phyloP scores from a whole-genome alignment of 2,329 filamentous ascomycete genomes.

The Macrophomina phaseolina region DNA sequence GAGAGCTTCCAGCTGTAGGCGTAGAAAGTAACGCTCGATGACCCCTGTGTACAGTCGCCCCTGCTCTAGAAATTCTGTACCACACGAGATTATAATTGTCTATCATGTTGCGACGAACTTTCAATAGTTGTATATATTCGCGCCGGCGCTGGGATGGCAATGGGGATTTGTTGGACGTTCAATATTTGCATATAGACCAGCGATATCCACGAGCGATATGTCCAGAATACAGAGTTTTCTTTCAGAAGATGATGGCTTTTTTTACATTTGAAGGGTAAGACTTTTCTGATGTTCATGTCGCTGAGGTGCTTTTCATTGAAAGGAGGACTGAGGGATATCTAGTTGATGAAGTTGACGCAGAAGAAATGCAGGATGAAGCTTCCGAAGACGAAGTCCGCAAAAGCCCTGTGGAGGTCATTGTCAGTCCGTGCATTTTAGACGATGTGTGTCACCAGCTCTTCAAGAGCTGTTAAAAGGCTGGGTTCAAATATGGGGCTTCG shows the following conservation, averaged over 20 bases:
- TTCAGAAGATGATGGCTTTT: not conserved
- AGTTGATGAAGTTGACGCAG: constrained; percentile 99
- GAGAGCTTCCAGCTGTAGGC: constrained; percentile 59
- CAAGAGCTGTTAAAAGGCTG: too few species aligned
- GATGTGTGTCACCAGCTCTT: not conserved
- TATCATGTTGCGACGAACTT: not conserved
- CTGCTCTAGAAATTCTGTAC: not conserved
- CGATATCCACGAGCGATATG: constrained; percentile 15
- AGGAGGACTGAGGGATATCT: constrained; percentile 39
- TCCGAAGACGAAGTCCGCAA: constrained; percentile 94
- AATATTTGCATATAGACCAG: constrained; percentile 15
- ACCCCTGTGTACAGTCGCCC: not conserved
- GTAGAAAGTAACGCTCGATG: not conserved
- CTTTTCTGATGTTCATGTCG: constrained; percentile 16
- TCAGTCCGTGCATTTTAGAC: not conserved
- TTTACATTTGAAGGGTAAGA: constrained; percentile 12
- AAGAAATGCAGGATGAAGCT: constrained; percentile 98
- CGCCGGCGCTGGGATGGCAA: not conserved
- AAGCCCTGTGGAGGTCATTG: constrained; percentile 66
- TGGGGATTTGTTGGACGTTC: not conserved
- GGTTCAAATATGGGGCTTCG: not conserved
- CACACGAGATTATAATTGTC: not conserved
- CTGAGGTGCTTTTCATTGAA: not conserved
- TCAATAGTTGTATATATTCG: not conserved
- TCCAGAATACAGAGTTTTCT: not conserved